Evolutionary conservation across 176 grass and related monocot species (phyloP).

Genomic region (Oryza meridionalis): DNA sequence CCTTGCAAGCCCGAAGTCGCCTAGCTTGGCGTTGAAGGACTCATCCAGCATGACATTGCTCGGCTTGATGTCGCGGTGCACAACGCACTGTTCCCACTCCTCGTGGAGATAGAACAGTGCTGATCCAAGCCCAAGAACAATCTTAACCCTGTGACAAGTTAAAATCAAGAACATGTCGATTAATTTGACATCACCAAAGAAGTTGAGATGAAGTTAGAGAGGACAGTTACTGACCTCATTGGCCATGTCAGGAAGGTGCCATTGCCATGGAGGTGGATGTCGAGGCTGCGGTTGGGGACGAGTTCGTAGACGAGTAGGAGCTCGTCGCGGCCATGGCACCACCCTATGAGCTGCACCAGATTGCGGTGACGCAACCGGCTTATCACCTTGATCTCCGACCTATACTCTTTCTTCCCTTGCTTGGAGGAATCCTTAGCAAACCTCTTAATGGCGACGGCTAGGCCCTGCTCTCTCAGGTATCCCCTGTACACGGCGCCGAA

Average conservation of each 20-base stretch:
- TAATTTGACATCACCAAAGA: background rate
- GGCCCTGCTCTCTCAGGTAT: conserved; percentile 5
- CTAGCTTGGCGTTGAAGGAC: conserved; percentile 36
- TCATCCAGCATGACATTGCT: conserved; percentile 47
- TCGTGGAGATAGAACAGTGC: conserved; percentile 32
- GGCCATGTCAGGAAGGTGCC: conserved; percentile 43
- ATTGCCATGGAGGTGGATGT: conserved; percentile 42
- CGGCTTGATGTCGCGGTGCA: conserved; percentile 37
- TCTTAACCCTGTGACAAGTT: conserved; percentile 17
- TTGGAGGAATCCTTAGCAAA: conserved; percentile 39
- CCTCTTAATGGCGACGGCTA: conserved; percentile 53
- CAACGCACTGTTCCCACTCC: conserved; percentile 41
- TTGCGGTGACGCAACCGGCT: conserved; percentile 40
- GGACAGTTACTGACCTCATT: conserved; percentile 3
- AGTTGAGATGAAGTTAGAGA: background rate
- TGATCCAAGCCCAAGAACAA: conserved; percentile 11
- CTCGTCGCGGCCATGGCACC: conserved; percentile 39
- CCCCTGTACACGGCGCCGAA: conserved; percentile 53
- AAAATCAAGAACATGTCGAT: too few species aligned
- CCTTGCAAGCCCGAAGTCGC: conserved; percentile 43
- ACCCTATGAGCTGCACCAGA: conserved; percentile 43
- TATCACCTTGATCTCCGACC: conserved; percentile 56
- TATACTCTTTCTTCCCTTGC: conserved; percentile 57
- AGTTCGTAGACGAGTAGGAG: conserved; percentile 45
- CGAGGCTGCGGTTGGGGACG: conserved; percentile 45